Percentiles rank a stretch among this genome's conserved stretches.
These are phyloP conservation scores for Pleurotus cornucopiae DNA, from an alignment of 768 basidiomycete genomes.

Conservation along the genomic window DNA sequence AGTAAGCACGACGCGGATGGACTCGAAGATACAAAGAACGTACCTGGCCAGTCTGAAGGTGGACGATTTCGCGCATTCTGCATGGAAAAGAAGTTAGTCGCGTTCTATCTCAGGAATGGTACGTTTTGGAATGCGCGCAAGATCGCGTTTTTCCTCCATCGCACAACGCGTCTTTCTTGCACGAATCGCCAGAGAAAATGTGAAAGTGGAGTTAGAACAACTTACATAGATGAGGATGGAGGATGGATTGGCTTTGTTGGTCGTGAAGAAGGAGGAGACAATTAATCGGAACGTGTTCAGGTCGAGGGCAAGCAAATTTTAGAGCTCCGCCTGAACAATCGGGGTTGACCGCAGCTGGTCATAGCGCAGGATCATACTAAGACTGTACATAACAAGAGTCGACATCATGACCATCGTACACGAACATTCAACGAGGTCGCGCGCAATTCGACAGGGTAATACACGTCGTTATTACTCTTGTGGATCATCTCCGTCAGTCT, in stretches of 20 bases:
- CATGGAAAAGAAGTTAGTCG: slow-evolving; percentile 23
- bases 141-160: slow-evolving; percentile 20
- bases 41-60: slow-evolving; percentile 98
- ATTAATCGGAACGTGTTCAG: slow-evolving; percentile 8
- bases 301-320: slow-evolving; percentile 8
- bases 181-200: slow-evolving; percentile 14
- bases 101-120: slow-evolving; percentile 32
- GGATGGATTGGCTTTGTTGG: slow-evolving; percentile 8
- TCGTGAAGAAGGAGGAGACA: slow-evolving; percentile 8
- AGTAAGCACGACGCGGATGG: slow-evolving; percentile 17
- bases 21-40: slow-evolving; percentile 17
- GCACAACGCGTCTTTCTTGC: slow-evolving; percentile 23
- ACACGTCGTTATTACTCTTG: too few species aligned
- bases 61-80: slow-evolving; percentile 99
- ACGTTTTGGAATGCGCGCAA: slow-evolving; percentile 32
- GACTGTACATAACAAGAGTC: too few species aligned
- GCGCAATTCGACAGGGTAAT: too few species aligned
- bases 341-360: slow-evolving; percentile 2
- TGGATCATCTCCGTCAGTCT: too few species aligned
- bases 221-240: slow-evolving; percentile 7
- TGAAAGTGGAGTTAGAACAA: slow-evolving; percentile 3
- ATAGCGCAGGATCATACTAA: not conserved
- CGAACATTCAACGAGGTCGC: too few species aligned
- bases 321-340: slow-evolving; percentile 1
- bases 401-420: too few species aligned